Percentiles rank a stretch among this genome's conserved stretches.
Evolutionary conservation across 2,329 filamentous ascomycete species (phyloP).

Genomic region (Trichoderma polysporum): DNA sequence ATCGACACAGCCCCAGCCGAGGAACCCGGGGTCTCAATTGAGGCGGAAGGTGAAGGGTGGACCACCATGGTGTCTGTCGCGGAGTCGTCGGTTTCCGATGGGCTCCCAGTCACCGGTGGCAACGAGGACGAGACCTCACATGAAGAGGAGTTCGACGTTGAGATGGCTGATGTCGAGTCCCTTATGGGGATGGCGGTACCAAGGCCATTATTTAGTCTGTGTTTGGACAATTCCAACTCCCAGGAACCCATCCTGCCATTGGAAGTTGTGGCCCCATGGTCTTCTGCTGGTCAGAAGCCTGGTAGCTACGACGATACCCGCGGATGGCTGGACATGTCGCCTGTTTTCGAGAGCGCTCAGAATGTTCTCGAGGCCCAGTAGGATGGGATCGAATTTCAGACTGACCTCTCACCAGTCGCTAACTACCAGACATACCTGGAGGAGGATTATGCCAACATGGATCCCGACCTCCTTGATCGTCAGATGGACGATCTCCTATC

Average conservation of each 20-base stretch:
- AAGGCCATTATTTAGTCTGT: not conserved
- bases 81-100: not conserved
- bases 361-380: slow-evolving; percentile 17
- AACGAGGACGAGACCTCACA: slow-evolving; percentile 9
- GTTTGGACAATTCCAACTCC: not conserved
- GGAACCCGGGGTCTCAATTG: slow-evolving; percentile 4
- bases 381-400: slow-evolving; percentile 8
- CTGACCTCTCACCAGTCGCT: slow-evolving; percentile 2
- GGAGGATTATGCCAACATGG: slow-evolving; percentile 5
- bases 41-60: slow-evolving; percentile 10
- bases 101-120: not conserved
- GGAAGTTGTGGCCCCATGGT: slow-evolving; percentile 10
- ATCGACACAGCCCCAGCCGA: slow-evolving; percentile 4
- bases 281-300: slow-evolving; percentile 11
- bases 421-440: slow-evolving; percentile 4
- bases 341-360: slow-evolving; percentile 1
- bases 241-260: slow-evolving; percentile 16
- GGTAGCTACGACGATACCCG: slow-evolving; percentile 7
- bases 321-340: slow-evolving; percentile 8
- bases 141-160: slow-evolving; percentile 16
- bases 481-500: slow-evolving; percentile 9
- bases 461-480: slow-evolving; percentile 13
- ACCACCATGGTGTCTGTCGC: not conserved
- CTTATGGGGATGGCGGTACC: slow-evolving; percentile 8
- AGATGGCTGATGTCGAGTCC: slow-evolving; percentile 1